Percentiles rank a stretch among this genome's conserved stretches.
These are phyloP conservation scores for Hypoxylon rickii DNA, from an alignment of 495 filamentous ascomycete species.

Conservation along the genomic window DNA sequence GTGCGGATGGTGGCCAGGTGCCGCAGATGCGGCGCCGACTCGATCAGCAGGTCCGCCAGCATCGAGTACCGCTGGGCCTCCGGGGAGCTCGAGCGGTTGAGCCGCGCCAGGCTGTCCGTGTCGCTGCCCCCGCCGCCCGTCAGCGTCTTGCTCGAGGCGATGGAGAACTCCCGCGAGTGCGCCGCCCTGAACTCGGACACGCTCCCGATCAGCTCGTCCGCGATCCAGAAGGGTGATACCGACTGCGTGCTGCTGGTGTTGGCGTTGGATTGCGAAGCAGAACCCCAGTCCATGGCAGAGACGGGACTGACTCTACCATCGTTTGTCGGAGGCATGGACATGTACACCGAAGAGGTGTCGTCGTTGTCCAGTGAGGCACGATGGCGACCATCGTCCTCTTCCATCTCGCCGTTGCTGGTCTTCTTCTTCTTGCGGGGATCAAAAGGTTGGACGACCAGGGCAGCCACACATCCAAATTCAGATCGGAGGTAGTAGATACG, in stretches of 20 bases:
- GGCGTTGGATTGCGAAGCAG: constrained; percentile 7
- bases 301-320: constrained; percentile 19
- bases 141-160: constrained; percentile 20
- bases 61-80: constrained; percentile 6
- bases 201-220: constrained; percentile 16
- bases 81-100: not conserved
- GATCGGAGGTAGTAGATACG: constrained; percentile 5
- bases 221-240: constrained; percentile 20
- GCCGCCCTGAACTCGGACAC: constrained; percentile 11
- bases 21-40: constrained; percentile 26
- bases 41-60: constrained; percentile 30
- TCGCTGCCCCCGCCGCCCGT: constrained; percentile 14
- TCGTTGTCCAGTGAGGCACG: constrained; percentile 21
- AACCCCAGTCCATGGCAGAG: constrained; percentile 16
- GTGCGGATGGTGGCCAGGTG: constrained; percentile 18
- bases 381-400: constrained; percentile 23
- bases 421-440: constrained; percentile 6
- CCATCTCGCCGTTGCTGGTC: constrained; percentile 23
- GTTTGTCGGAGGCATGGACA: constrained; percentile 14
- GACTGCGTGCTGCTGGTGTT: not conserved
- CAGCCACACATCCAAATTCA: constrained; percentile 2
- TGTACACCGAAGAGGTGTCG: constrained; percentile 14
- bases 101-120: constrained; percentile 7
- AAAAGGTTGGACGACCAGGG: constrained; percentile 11
- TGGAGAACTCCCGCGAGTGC: constrained; percentile 17